Evolutionary conservation across 2,329 filamentous ascomycete species (phyloP).

Genomic region (Xylaria sp.): DNA sequence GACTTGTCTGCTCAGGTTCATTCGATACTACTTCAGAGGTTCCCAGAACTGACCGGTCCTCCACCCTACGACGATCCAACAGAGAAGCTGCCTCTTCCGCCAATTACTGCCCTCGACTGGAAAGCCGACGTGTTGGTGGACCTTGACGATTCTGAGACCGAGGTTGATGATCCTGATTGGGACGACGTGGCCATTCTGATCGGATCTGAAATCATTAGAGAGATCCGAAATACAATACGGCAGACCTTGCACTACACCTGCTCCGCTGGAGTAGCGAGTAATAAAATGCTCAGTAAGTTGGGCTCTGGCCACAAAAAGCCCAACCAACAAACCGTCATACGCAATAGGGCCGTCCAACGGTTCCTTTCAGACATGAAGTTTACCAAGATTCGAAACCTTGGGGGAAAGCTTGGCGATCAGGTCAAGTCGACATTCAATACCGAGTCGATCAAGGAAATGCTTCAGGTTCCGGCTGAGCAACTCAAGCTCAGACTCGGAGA

Average conservation of each 20-base stretch:
- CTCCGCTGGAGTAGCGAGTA: conserved; percentile 86
- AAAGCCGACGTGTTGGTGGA: conserved; percentile 83
- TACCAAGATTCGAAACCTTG: conserved; percentile 94
- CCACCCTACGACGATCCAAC: conserved; percentile 79
- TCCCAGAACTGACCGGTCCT: conserved; percentile 75
- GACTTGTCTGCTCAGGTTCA: conserved; percentile 90
- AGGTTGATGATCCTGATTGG: conserved; percentile 90
- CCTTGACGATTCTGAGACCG: conserved; percentile 76
- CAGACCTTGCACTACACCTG: conserved; percentile 86
- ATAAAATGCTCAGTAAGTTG: conserved; percentile 96
- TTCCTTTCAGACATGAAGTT: conserved; percentile 91
- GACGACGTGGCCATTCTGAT: conserved; percentile 90
- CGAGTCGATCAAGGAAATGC: conserved; percentile 79
- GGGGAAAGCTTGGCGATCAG: conserved; percentile 92
- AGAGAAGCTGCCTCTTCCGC: conserved; percentile 77
- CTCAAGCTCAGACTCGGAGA: conserved; percentile 82
- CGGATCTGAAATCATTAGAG: conserved; percentile 87
- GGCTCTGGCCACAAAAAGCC: conserved; percentile 94
- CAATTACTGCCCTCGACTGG: conserved; percentile 80
- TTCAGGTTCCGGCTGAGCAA: conserved; percentile 77
- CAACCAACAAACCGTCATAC: conserved; percentile 92
- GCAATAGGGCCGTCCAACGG: conserved; percentile 80
- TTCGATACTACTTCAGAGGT: conserved; percentile 77
- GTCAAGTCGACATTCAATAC: conserved; percentile 84
- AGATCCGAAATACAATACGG: conserved; percentile 75